Conservation (phyloP, 768 basidiomycete species). For the Candolleomyces aberdarensis region DNA sequence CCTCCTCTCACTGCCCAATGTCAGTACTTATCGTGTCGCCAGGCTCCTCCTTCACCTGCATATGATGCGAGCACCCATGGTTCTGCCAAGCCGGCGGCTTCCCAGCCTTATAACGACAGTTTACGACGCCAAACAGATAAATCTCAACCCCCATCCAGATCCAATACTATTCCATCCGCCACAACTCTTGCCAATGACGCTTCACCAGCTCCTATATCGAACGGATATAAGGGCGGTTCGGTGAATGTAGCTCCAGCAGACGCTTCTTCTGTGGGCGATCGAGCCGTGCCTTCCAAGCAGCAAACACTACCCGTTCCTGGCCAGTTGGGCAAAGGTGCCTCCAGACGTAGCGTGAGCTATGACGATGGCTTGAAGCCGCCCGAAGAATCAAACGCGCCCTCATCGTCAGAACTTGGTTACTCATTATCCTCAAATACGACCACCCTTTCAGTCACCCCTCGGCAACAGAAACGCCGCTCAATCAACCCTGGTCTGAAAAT, state of each 20-base stretch:
- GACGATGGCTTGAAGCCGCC: constrained; percentile 43
- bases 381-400: constrained; percentile 16
- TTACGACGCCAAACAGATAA: not conserved
- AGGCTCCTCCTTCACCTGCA: constrained; percentile 9
- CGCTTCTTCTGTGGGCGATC: not conserved
- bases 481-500: constrained; percentile 45
- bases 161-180: not conserved
- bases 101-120: constrained; percentile 18
- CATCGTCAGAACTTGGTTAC: constrained; percentile 11
- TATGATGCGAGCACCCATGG: not conserved
- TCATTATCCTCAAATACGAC: constrained; percentile 16
- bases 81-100: not conserved
- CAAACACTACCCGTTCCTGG: constrained; percentile 38
- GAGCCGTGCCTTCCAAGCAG: constrained; percentile 29
- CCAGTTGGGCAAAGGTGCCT: constrained; percentile 13
- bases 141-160: not conserved
- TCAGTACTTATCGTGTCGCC: not conserved
- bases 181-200: not conserved
- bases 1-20: constrained; percentile 1
- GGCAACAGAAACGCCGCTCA: constrained; percentile 44
- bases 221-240: constrained; percentile 19
- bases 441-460: constrained; percentile 34
- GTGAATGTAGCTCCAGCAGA: constrained; percentile 42
- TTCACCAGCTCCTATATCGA: not conserved
- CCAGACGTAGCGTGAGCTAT: constrained; percentile 37